Base-by-base conservation (phyloP, 441 rosid species). In the Adansonia gregorii region DNA sequence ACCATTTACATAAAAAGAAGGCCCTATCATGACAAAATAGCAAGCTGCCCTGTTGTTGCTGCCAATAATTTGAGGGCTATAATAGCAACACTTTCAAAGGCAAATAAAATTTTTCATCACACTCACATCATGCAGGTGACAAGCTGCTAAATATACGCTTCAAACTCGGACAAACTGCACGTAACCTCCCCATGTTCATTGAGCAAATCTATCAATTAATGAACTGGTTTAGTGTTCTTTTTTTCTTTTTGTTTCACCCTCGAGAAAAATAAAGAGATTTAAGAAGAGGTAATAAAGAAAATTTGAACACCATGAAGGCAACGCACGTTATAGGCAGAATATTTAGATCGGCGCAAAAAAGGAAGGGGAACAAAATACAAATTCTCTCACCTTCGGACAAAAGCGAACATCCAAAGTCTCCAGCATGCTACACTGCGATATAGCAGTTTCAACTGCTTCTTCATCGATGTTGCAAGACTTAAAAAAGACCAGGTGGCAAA, bases 321-420 rank as follows among this genome's bases (percentile, higher is more conserved):
- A 55, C 2, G 35, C 24, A 54, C 1, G 45, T 19, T 64, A 7
- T 15, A 64, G 7, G 66, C 15, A 8, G 46, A n/a, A 4, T 19
- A 64, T 22, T 61, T 12, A 74, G 27, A 27, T 14, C 14, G 17
- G 7, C 24, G 27, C 1, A 15, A 64, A 20, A 58, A 58, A 6
- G 20, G 6, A 22, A 12, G 2, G 0, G 6, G 41, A 46, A 12
- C 0, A 19, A 54, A 66, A n/a, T 15, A 72, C 17, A 35, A 20
- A 6, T 58, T 51, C 52, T 56, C 89, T 85, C 77, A 89, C 99
- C 98, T 92, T 94, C 0, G 89, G 93, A 82, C 99, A 97, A 88
- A 83, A 88, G 77, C 99, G 98, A 70, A 97, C 93, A 86, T 97
- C 98, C 59, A 97, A 87, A 73, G 97, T 94, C 91, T 94, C 97